Percentiles rank a stretch among this genome's conserved stretches.
phyloP scores from a whole-genome alignment of 2,329 filamentous ascomycete genomes.

The Ophiostoma piceae region DNA sequence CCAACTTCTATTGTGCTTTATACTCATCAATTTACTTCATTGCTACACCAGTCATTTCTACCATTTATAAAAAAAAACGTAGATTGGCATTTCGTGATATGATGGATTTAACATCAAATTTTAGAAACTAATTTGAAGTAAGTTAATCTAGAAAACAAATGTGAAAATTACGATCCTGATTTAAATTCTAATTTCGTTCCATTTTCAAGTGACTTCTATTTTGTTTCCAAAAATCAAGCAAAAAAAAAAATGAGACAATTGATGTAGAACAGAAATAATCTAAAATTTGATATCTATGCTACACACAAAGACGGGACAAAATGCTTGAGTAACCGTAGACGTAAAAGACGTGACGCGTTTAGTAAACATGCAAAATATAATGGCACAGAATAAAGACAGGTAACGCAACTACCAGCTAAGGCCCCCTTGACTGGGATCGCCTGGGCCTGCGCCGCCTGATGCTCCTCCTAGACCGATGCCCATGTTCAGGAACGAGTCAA shows the following conservation, averaged over 20 bases:
- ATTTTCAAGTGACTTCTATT: too few relatives aligned
- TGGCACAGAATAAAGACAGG: background rate
- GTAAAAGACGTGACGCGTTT: background rate
- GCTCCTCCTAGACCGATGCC: conserved; percentile 32
- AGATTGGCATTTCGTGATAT: too few relatives aligned
- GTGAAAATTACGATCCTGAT: too few relatives aligned
- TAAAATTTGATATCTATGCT: background rate
- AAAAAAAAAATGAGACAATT: too few relatives aligned
- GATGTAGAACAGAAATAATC: background rate
- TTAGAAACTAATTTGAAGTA: too few relatives aligned
- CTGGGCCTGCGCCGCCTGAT: conserved; percentile 2
- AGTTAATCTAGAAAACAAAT: too few relatives aligned
- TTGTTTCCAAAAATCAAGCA: too few relatives aligned
- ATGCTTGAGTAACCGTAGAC: background rate
- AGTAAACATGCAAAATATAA: background rate
- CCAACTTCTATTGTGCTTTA: too few relatives aligned
- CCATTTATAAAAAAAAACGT: too few relatives aligned
- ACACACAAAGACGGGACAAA: background rate
- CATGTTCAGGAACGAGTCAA: conserved; percentile 54
- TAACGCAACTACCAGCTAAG: conserved; percentile 6
- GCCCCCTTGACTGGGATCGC: background rate
- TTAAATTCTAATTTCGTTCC: too few relatives aligned
- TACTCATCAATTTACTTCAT: background rate
- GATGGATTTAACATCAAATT: too few relatives aligned
- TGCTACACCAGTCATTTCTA: too few relatives aligned